Evolutionary conservation across 768 basidiomycete genomes (phyloP), one percentile per base, ranked within the genome.

Genomic region (Lentinula guzmanii): DNA sequence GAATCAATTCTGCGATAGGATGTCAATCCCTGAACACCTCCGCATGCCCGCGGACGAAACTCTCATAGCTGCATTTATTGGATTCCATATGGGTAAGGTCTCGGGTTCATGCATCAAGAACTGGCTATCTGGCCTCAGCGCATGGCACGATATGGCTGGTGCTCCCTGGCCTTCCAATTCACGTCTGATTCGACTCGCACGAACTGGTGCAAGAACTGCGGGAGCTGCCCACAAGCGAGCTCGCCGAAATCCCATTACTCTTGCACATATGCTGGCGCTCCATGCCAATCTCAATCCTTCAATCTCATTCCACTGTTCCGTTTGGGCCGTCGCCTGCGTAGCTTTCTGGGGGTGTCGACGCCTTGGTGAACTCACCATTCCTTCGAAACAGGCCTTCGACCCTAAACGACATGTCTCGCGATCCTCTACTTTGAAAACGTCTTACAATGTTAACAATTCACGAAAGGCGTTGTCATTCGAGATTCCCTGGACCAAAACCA

Each of bases 401-500:
- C 60, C 69, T 5, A 41, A 50, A 2, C 60, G 58, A 10, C 65
- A 70, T 59, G 66, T 66, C 28, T 39, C 65, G 0, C 59, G 52
- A 5, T 43, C 50, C 10, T 13, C 59, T 1, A 8, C 6, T 5
- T 48, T n/a, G 34, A 62, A 24, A 37, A 31, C 31, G 2, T 13
- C 39, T 3, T 8, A 6, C 31, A 5, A 31, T 5, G 6, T 13
- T 34, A 46, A 58, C 42, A 1, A 64, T 15, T 43, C 42, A 3
- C 1, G 21, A 21, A 21, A 21, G 21, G 21, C 21, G 21, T 21
- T 21, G 63, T 68, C n/a, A 61, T 68, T 65, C 31, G 70, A 70
- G 35, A 73, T 78, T 8, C 76, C 77, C 0, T 75, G 73, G 70
- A 71, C 74, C 0, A 77, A 78, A 58, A 72, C 72, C 0, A 74